These are phyloP conservation scores for Bipolaris gigantea DNA, from an alignment of 2,329 filamentous ascomycete species.

Conservation along the genomic window DNA sequence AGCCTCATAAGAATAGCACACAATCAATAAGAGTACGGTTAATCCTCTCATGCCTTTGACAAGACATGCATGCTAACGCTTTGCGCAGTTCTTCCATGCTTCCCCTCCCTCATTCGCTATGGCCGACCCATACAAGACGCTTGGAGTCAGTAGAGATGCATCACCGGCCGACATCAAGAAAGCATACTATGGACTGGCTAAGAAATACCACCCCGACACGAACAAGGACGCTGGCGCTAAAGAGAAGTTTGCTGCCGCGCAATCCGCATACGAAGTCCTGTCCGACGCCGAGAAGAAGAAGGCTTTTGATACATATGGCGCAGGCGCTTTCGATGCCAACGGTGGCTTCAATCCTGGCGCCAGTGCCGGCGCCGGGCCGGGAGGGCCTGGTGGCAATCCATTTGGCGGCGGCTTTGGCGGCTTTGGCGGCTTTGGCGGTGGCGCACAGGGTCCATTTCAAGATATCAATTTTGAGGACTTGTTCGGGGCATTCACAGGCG, in stretches of 20 bases:
- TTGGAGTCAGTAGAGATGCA: conserved; percentile 83
- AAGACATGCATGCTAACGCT: conserved; percentile 17
- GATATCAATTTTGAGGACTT: conserved; percentile 97
- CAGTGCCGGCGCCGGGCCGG: conserved; percentile 54
- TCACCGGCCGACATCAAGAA: conserved; percentile 91
- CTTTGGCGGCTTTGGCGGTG: conserved; percentile 45
- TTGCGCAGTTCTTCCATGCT: conserved; percentile 41
- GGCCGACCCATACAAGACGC: conserved; percentile 81
- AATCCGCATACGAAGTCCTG: conserved; percentile 89
- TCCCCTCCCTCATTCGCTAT: conserved; percentile 62
- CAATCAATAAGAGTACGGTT: conserved; percentile 38
- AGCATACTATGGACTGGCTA: conserved; percentile 94
- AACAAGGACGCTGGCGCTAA: conserved; percentile 95
- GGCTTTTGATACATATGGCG: conserved; percentile 87
- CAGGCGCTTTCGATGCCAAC: conserved; percentile 69
- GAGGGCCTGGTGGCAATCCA: conserved; percentile 65
- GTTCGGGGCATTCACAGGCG: conserved; percentile 81
- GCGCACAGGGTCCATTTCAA: conserved; percentile 60
- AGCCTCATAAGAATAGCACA: conserved; percentile 23
- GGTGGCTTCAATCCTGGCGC: conserved; percentile 79
- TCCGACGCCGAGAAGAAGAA: conserved; percentile 92
- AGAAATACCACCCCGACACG: conserved; percentile 97
- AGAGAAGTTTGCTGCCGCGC: conserved; percentile 90
- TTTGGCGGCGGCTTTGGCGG: conserved; percentile 57
- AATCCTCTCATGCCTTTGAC: background rate